Evolutionary conservation across 176 grass and related monocot genomes (phyloP), one percentile per base, ranked within the genome.

Genomic region (Avena sativa): DNA sequence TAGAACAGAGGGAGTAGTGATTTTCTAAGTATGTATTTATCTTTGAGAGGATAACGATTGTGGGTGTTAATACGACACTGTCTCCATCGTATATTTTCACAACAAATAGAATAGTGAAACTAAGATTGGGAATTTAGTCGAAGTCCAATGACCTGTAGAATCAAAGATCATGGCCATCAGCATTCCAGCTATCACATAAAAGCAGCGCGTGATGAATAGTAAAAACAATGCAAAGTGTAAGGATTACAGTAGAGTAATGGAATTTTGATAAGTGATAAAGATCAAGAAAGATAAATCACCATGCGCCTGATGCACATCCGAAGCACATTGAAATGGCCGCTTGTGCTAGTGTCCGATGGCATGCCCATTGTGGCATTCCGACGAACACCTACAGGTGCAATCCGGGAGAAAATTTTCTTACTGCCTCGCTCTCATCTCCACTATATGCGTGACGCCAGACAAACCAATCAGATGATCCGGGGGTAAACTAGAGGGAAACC

Each of bases 11-110:
- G 40, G 40, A 7, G 40, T 43, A 85, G 46, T 76, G 52, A 71
- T 77, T 12, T 36, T 46, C 16, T 58, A 19, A 60, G 11, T 57
- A 55, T 30, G 25, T 21, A 46, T 15, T 57, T 28, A 20, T 19
- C 43, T 61, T 52, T 5, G 50, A 76, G 72, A 72, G 17, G 20
- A 17, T 59, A 63, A 25, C 4, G 38, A 61, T 10, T 69, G 20
- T 76, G 60, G 12, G n/a, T 85, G 74, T 62, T 23, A 85, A 88
- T 60, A 76, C 36, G 44, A 51, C 30, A 76, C 57, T 76, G 28
- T 51, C 72, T 52, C 60, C 21, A 21, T 21, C 36, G 43, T 47
- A 77, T 19, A 56, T 64, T 69, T 61, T 9, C 58, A 75, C 44
- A 26, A 19, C 62, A 12, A 9, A 5, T 50, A 17, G 55, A 26